These are phyloP conservation scores for Brassica juncea DNA, from an alignment of 345 rosid species.

Conservation along the genomic window DNA sequence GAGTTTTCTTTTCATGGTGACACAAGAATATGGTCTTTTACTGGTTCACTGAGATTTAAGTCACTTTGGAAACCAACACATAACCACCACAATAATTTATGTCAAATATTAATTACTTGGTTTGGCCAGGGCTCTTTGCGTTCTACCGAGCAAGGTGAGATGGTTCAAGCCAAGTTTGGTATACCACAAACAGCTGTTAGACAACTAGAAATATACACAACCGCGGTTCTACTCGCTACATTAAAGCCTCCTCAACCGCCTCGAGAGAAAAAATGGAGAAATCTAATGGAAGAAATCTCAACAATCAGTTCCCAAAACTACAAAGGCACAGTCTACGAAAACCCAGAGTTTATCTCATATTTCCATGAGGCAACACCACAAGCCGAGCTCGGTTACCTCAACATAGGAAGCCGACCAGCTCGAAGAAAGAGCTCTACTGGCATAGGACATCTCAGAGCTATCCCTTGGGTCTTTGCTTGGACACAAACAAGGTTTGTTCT, in stretches of 20 bases:
- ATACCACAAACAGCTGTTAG: slow-evolving; percentile 88
- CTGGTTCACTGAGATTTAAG: neutral
- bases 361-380: slow-evolving; percentile 98
- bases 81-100: neutral
- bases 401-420: slow-evolving; percentile 94
- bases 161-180: slow-evolving; percentile 99
- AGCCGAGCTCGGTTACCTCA: slow-evolving; percentile 92
- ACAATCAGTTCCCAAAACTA: slow-evolving; percentile 74
- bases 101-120: neutral
- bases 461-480: slow-evolving; percentile 99
- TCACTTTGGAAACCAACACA: neutral
- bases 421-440: slow-evolving; percentile 85
- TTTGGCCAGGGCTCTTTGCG: slow-evolving; percentile 76
- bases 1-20: neutral
- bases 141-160: slow-evolving; percentile 99
- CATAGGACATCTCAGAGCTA: slow-evolving; percentile 94
- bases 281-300: slow-evolving; percentile 93
- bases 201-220: slow-evolving; percentile 93
- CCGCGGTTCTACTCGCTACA: slow-evolving; percentile 91
- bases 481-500: slow-evolving; percentile 97
- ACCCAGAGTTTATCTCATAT: slow-evolving; percentile 87
- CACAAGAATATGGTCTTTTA: neutral
- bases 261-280: slow-evolving; percentile 89
- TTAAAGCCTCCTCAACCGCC: slow-evolving; percentile 88
- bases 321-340: slow-evolving; percentile 78